These are phyloP conservation scores for Chlorella sp. DNA, from an alignment of 139 green algal genomes.

Conservation along the genomic window DNA sequence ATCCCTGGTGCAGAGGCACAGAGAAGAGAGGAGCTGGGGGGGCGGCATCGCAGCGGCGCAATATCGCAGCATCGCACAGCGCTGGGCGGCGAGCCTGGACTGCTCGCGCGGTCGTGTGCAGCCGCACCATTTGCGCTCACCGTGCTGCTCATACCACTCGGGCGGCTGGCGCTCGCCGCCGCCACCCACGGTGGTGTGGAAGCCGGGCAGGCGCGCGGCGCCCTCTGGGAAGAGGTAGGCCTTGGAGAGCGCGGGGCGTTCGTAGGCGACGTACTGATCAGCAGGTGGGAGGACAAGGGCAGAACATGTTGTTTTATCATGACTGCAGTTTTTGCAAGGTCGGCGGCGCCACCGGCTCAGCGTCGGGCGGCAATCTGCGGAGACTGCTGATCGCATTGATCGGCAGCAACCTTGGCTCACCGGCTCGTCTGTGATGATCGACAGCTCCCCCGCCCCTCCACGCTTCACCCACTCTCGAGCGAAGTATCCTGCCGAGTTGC, in stretches of 20 bases:
- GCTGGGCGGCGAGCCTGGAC: too few species aligned
- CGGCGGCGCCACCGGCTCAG: neutral
- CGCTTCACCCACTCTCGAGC: slow-evolving; percentile 63
- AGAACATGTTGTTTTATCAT: neutral
- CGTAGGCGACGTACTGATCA: slow-evolving; percentile 71
- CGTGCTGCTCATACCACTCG: slow-evolving; percentile 84
- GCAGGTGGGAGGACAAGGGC: neutral
- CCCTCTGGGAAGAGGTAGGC: slow-evolving; percentile 78
- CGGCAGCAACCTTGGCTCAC: slow-evolving; percentile 29
- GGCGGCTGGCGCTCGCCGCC: slow-evolving; percentile 77
- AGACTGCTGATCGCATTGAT: neutral
- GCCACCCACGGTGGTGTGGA: slow-evolving; percentile 93
- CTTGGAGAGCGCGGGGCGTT: slow-evolving; percentile 90
- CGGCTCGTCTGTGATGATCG: slow-evolving; percentile 73
- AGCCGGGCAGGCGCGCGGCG: slow-evolving; percentile 85
- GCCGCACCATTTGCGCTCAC: too few species aligned
- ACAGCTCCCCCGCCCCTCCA: slow-evolving; percentile 56
- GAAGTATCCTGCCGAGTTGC: slow-evolving; percentile 75
- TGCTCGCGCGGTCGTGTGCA: too few species aligned
- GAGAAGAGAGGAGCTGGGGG: neutral
- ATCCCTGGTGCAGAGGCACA: slow-evolving; percentile 52
- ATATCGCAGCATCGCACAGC: too few species aligned
- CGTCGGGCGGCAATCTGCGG: neutral
- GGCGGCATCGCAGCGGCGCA: neutral
- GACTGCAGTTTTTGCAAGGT: too few species aligned